Percentiles rank a stretch among this genome's conserved stretches.
Evolutionary conservation across 164 flowering plant genomes (phyloP).

Genomic region (Paratinospora sagittata): DNA sequence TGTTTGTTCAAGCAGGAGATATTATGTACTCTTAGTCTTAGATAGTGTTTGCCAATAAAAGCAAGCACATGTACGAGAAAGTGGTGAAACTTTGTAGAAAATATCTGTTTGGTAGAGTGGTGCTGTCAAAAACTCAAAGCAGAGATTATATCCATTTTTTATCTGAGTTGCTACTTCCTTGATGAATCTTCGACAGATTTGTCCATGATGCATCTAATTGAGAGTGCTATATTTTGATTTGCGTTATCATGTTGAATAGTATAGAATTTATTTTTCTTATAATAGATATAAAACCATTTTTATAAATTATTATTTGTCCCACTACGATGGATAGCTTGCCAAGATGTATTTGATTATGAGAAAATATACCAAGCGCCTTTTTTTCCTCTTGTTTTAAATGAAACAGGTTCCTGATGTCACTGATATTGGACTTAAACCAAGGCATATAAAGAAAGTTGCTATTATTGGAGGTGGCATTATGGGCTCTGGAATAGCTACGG

Average conservation of each 20-base stretch:
- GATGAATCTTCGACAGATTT: neutral
- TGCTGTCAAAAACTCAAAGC: neutral
- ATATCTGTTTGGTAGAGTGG: too few relatives aligned
- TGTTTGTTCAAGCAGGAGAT: too few relatives aligned
- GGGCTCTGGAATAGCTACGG: constrained; percentile 98
- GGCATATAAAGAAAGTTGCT: constrained; percentile 72
- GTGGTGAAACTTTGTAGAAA: too few relatives aligned
- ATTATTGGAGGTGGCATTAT: constrained; percentile 94
- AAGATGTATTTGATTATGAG: neutral
- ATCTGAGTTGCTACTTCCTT: neutral
- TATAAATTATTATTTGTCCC: too few relatives aligned
- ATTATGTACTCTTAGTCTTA: too few relatives aligned
- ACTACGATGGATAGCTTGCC: neutral
- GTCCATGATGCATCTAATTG: neutral
- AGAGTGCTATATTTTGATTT: neutral
- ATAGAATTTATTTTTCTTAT: neutral
- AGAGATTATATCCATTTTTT: neutral
- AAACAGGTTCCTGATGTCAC: constrained; percentile 77
- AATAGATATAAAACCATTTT: too few relatives aligned
- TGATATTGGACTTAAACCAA: constrained; percentile 81
- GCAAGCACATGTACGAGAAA: too few relatives aligned
- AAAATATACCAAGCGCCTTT: neutral
- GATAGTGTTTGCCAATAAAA: too few relatives aligned
- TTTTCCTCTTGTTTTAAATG: neutral
- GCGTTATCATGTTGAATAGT: neutral